These are phyloP conservation scores for Aristolochia californica DNA, from an alignment of 164 flowering plant genomes.

Conservation along the genomic window DNA sequence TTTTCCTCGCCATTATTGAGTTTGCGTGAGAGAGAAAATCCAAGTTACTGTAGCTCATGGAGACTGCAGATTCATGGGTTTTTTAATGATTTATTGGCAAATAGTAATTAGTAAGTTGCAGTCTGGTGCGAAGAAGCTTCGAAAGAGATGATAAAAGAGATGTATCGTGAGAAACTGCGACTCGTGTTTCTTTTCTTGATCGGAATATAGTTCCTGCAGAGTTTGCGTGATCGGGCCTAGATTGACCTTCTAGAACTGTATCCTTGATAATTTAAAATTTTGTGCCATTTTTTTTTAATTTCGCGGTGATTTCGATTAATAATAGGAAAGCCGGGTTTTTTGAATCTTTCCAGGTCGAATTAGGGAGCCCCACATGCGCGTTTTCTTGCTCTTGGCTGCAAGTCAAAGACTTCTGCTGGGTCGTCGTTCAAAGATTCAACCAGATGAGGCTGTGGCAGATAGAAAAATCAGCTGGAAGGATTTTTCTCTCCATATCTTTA, in stretches of 20 bases:
- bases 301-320: not conserved
- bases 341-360: not conserved
- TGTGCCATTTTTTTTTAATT: not conserved
- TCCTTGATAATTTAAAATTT: not conserved
- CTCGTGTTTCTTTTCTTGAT: no score
- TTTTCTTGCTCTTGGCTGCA: slow-evolving; percentile 8
- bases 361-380: slow-evolving; percentile 3
- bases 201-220: no score
- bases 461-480: not conserved
- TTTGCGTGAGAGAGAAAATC: no score
- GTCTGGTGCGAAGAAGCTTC: no score
- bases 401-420: slow-evolving; percentile 9
- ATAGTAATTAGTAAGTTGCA: no score
- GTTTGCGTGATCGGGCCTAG: not conserved
- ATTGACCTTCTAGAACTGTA: slow-evolving; percentile 6
- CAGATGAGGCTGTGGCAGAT: not conserved
- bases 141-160: no score
- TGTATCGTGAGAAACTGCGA: no score
- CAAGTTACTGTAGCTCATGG: no score
- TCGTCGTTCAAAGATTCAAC: not conserved
- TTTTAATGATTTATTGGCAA: no score
- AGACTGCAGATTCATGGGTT: no score
- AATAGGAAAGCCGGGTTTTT: not conserved
- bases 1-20: no score
- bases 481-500: not conserved